Percentiles rank a stretch among this genome's conserved stretches.
Evolutionary conservation across 1,284 basidiomycete species (phyloP).

Genomic region (Puccinia coronata): DNA sequence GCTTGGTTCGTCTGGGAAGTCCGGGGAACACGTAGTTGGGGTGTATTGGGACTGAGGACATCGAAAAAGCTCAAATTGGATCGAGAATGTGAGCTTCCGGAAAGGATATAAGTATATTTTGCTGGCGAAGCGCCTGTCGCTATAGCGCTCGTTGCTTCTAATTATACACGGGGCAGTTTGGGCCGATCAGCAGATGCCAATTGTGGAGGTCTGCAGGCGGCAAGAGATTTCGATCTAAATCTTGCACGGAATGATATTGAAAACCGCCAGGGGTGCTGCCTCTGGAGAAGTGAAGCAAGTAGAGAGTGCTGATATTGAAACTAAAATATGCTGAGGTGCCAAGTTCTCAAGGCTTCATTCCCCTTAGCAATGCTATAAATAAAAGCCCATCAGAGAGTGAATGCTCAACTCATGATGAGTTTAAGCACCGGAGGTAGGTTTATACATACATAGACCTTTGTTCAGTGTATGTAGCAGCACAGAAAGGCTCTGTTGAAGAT

Average conservation of each 20-base stretch:
- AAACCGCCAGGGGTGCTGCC: not conserved
- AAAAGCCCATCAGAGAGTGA: not conserved
- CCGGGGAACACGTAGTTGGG: slow-evolving; percentile 8
- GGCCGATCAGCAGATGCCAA: not conserved
- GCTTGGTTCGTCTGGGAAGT: slow-evolving; percentile 10
- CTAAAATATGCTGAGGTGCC: too few relatives aligned
- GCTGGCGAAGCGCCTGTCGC: not conserved
- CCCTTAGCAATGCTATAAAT: not conserved
- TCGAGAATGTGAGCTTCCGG: not conserved
- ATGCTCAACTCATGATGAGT: not conserved
- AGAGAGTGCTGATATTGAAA: too few relatives aligned
- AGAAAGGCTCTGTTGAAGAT: not conserved
- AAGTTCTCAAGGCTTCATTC: too few relatives aligned
- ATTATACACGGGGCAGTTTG: not conserved
- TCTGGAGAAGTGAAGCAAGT: not conserved
- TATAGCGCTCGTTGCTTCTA: not conserved
- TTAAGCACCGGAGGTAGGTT: not conserved
- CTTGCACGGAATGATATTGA: not conserved
- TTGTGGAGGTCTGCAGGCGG: not conserved
- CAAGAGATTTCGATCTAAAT: not conserved
- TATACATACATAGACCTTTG: not conserved
- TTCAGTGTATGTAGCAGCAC: not conserved
- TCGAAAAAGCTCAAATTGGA: not conserved
- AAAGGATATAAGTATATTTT: not conserved
- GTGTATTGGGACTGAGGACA: slow-evolving; percentile 3